Evolutionary conservation across 176 grass and related monocot genomes (phyloP).

Genomic region (Lolium perenne): DNA sequence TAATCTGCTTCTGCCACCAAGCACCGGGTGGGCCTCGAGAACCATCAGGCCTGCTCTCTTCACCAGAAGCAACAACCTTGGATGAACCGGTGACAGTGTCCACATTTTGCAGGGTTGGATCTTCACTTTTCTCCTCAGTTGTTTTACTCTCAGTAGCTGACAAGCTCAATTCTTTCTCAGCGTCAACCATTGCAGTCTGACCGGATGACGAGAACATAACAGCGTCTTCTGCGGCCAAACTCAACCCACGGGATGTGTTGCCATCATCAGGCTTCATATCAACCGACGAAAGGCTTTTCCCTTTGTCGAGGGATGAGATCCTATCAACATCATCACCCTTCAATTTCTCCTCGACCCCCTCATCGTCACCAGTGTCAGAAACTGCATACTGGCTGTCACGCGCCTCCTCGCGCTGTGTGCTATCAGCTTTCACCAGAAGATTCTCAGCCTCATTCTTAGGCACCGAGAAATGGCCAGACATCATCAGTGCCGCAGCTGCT

Average conservation of each 20-base stretch:
- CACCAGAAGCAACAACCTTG: constrained; percentile 27
- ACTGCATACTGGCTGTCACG: constrained; percentile 24
- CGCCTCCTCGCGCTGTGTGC: constrained; percentile 43
- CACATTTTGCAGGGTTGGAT: constrained; percentile 5
- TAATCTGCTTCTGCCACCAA: constrained; percentile 67
- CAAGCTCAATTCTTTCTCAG: constrained; percentile 37
- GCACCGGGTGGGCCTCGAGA: constrained; percentile 37
- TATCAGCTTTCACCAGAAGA: constrained; percentile 37
- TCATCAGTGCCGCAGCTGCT: constrained; percentile 60
- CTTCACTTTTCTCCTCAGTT: constrained; percentile 15
- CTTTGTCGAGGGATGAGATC: constrained; percentile 45
- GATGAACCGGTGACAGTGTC: constrained; percentile 16
- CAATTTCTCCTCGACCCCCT: constrained; percentile 32
- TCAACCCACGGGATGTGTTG: constrained; percentile 12
- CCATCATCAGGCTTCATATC: constrained; percentile 43
- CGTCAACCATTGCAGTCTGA: background rate
- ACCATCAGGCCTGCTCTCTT: constrained; percentile 43
- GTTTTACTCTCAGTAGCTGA: constrained; percentile 24
- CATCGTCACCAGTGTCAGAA: background rate
- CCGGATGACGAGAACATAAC: constrained; percentile 32
- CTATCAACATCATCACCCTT: constrained; percentile 34
- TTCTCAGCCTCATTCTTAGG: constrained; percentile 48
- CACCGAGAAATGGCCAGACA: constrained; percentile 77
- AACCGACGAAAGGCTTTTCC: constrained; percentile 37
- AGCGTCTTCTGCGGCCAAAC: constrained; percentile 13